Conservation (phyloP, 371 early-diverging fungal genomes). For the Mucor lusitanicus region DNA sequence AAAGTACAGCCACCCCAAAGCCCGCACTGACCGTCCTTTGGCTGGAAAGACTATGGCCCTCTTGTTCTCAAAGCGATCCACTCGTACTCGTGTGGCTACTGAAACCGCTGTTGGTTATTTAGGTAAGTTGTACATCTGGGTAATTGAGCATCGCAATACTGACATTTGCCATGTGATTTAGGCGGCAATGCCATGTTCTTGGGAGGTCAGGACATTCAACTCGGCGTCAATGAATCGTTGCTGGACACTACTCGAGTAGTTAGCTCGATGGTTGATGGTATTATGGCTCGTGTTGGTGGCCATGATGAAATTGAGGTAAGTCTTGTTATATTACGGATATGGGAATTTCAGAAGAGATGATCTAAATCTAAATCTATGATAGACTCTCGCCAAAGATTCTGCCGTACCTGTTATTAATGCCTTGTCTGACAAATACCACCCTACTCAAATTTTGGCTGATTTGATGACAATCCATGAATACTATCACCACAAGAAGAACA, state of each 20-base stretch:
- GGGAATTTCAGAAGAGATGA: not conserved
- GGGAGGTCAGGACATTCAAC: constrained; percentile 91
- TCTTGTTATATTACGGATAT: not conserved
- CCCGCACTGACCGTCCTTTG: constrained; percentile 59
- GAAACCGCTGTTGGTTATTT: constrained; percentile 89
- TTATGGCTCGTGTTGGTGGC: constrained; percentile 89
- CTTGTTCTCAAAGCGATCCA: constrained; percentile 91
- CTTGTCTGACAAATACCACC: constrained; percentile 90
- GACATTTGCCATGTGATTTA: constrained; percentile 14
- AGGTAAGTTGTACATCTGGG: constrained; percentile 44
- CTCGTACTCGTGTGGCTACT: constrained; percentile 94
- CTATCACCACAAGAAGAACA: constrained; percentile 33
- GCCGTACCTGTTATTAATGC: constrained; percentile 95
- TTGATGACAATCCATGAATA: constrained; percentile 91
- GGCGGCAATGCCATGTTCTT: constrained; percentile 96
- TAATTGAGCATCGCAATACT: not conserved
- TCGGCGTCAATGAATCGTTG: constrained; percentile 91
- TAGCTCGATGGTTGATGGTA: constrained; percentile 91
- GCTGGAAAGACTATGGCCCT: constrained; percentile 80
- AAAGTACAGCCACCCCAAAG: constrained; percentile 34
- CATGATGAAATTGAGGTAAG: constrained; percentile 86
- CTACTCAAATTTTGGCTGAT: constrained; percentile 95
- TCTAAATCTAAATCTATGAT: constrained; percentile 7
- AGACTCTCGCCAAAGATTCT: constrained; percentile 83
- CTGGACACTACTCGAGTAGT: constrained; percentile 89